Conservation (phyloP, 2,329 filamentous ascomycete genomes). For the Plectosphaerella sp. region DNA sequence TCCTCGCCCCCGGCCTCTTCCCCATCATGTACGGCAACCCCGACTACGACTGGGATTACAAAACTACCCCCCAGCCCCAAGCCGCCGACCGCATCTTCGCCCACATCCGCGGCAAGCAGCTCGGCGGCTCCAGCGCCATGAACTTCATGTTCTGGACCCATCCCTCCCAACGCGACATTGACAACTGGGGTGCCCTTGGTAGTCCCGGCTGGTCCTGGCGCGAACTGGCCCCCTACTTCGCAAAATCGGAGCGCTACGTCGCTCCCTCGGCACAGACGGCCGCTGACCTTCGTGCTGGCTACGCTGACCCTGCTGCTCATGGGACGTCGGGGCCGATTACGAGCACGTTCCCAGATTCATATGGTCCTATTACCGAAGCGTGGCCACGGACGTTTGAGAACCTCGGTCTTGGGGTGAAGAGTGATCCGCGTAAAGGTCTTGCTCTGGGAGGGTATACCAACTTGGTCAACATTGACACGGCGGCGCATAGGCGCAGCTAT, state of each 20-base stretch:
- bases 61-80: constrained; percentile 8
- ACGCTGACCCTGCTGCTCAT: constrained; percentile 2
- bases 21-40: constrained; percentile 13
- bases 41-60: constrained; percentile 15
- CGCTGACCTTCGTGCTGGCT: constrained; percentile 1
- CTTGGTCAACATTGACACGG: constrained; percentile 15
- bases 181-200: constrained; percentile 53
- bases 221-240: constrained; percentile 15
- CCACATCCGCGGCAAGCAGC: constrained; percentile 15
- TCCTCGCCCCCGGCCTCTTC: constrained; percentile 13
- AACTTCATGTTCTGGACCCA: constrained; percentile 55
- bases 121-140: constrained; percentile 60
- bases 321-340: constrained; percentile 2
- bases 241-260: background rate
- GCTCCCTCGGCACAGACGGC: constrained; percentile 1
- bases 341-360: constrained; percentile 3
- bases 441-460: constrained; percentile 6
- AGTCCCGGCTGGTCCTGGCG: constrained; percentile 57
- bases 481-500: constrained; percentile 16
- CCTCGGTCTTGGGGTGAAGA: constrained; percentile 10
- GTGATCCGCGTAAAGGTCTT: constrained; percentile 14
- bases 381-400: constrained; percentile 6
- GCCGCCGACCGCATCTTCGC: constrained; percentile 6
- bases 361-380: constrained; percentile 4
- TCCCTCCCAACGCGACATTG: constrained; percentile 42